Percentiles rank a stretch among this genome's conserved stretches.
Evolutionary conservation across 148 eudicot genomes (phyloP).

Genomic region (Arbutus unedo): DNA sequence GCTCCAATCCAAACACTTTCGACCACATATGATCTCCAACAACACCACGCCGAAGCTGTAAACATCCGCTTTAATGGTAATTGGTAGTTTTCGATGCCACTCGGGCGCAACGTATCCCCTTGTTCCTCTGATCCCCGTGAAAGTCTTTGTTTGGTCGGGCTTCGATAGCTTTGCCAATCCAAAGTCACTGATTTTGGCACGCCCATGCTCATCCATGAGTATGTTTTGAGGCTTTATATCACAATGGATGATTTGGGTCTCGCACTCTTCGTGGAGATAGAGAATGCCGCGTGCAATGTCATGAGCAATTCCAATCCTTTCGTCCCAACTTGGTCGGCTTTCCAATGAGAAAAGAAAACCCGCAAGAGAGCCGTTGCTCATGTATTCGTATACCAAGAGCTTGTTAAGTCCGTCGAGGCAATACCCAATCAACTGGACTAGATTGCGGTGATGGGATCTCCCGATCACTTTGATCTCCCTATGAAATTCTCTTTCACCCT

Average conservation of each 20-base stretch:
- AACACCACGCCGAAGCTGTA: not conserved
- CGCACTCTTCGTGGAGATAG: not conserved
- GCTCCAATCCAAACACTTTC: not conserved
- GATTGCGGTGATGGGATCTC: constrained; percentile 12
- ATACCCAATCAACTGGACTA: constrained; percentile 8
- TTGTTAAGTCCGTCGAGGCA: not conserved
- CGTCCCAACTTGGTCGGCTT: not conserved
- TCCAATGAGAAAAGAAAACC: not conserved
- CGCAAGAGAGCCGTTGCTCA: constrained; percentile 16
- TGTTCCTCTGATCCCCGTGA: not conserved
- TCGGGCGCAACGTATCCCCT: not conserved
- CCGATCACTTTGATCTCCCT: constrained; percentile 15
- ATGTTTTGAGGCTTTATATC: not conserved
- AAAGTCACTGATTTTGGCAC: constrained; percentile 9
- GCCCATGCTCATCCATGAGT: not conserved
- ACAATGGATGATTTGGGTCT: not conserved
- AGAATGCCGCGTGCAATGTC: not conserved
- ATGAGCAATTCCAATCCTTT: not conserved
- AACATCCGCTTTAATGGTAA: not conserved
- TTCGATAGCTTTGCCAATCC: constrained; percentile 16
- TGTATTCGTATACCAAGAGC: not conserved
- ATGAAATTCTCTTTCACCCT: constrained; percentile 11
- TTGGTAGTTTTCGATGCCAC: not conserved
- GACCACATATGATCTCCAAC: no score
- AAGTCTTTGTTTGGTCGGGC: not conserved